A percentile compares a stretch with the other conserved stretches of the same genome.
Evolutionary conservation across 441 rosid genomes (phyloP).

Genomic region (California macrophylla): DNA sequence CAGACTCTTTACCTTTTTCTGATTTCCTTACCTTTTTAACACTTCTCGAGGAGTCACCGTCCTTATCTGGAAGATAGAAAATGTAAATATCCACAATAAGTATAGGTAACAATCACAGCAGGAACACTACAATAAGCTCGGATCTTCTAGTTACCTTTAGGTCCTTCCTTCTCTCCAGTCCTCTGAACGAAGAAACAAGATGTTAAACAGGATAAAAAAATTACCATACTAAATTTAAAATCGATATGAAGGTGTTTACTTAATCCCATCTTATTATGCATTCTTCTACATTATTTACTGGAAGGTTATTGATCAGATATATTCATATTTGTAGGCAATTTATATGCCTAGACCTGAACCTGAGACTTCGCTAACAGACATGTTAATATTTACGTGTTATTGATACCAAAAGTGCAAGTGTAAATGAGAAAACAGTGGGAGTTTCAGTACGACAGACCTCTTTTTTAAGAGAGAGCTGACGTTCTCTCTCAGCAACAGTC

Average conservation of each 20-base stretch:
- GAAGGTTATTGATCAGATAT: no score
- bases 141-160: conserved; percentile 41
- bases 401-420: no score
- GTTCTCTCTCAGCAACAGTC: conserved; percentile 58
- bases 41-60: conserved; percentile 31
- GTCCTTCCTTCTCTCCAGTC: conserved; percentile 40
- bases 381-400: no score
- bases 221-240: not conserved
- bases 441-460: conserved; percentile 31
- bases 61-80: conserved; percentile 31
- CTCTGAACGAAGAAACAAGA: conserved; percentile 31
- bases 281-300: no score
- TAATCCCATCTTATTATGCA: not conserved
- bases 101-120: conserved; percentile 1
- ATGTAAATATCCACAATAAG: conserved; percentile 4
- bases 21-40: conserved; percentile 28
- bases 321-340: no score
- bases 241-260: not conserved
- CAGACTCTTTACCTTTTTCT: conserved; percentile 31
- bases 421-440: not conserved
- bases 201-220: conserved; percentile 17
- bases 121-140: conserved; percentile 10
- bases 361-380: no score
- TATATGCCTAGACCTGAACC: no score
- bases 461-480: conserved; percentile 39